Conservation (phyloP, 495 filamentous ascomycete species). For the Aspergillus hancockii region DNA sequence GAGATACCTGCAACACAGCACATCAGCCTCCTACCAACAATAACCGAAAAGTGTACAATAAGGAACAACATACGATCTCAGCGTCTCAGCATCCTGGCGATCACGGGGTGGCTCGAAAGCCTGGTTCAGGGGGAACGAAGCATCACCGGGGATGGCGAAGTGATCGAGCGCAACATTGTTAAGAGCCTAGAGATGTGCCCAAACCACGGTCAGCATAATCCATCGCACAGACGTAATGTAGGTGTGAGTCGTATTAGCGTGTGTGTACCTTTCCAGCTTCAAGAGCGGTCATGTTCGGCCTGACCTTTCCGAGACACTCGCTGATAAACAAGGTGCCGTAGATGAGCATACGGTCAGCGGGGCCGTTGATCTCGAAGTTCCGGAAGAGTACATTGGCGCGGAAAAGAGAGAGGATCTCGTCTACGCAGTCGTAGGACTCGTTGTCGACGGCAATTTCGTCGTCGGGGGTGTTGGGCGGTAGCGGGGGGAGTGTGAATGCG, state of each 20-base stretch:
- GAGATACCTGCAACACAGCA: constrained; percentile 56
- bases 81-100: constrained; percentile 82
- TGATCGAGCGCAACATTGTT: constrained; percentile 80
- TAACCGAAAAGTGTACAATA: neutral
- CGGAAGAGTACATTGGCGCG: constrained; percentile 98
- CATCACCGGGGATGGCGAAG: constrained; percentile 94
- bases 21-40: constrained; percentile 16
- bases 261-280: constrained; percentile 59
- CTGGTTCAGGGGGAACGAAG: constrained; percentile 89
- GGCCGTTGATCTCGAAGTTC: constrained; percentile 98
- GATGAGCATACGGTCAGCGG: constrained; percentile 90
- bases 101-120: constrained; percentile 77
- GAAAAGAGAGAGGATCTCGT: constrained; percentile 91
- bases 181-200: constrained; percentile 49
- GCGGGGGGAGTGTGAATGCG: constrained; percentile 76
- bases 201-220: neutral
- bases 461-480: constrained; percentile 67
- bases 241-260: neutral
- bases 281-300: constrained; percentile 61
- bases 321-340: constrained; percentile 94
- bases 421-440: constrained; percentile 90
- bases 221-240: neutral
- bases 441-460: constrained; percentile 76
- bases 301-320: constrained; percentile 84
- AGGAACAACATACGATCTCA: constrained; percentile 61